Evolutionary conservation across 306 rosid species (phyloP).

Genomic region (Quercus rubra): DNA sequence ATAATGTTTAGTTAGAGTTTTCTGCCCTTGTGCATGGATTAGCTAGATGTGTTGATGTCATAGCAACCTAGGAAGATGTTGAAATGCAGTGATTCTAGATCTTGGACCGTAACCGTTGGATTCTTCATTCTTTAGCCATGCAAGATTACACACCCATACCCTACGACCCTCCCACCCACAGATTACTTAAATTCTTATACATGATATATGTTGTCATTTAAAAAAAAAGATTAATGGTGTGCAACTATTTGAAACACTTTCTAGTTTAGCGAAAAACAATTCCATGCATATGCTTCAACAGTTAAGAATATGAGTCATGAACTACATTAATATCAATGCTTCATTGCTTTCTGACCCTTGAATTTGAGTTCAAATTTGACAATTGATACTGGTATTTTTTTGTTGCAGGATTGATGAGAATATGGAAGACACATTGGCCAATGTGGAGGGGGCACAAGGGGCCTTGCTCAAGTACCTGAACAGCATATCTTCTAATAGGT

Average conservation of each 20-base stretch:
- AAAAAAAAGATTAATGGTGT: conserved; percentile 7
- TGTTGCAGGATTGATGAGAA: conserved; percentile 87
- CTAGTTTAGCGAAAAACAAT: conserved; percentile 9
- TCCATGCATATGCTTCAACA: background rate
- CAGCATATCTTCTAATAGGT: conserved; percentile 96
- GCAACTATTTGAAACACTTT: conserved; percentile 12
- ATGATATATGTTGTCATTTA: background rate
- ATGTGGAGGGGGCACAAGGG: conserved; percentile 98
- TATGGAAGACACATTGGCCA: conserved; percentile 89
- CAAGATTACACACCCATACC: background rate
- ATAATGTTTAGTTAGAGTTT: background rate
- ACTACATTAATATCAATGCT: conserved; percentile 1
- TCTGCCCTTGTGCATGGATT: background rate
- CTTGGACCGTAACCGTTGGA: background rate
- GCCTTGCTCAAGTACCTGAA: conserved; percentile 86
- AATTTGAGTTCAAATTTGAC: conserved; percentile 5
- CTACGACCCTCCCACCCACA: background rate
- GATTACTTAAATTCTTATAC: background rate
- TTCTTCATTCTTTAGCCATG: background rate
- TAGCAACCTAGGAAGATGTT: background rate
- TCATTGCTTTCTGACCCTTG: background rate
- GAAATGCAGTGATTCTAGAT: background rate
- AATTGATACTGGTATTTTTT: conserved; percentile 7
- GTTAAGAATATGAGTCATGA: conserved; percentile 6
- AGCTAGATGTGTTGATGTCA: background rate